Evolutionary conservation across 306 rosid genomes (phyloP).

Genomic region (Cicer arietinum): DNA sequence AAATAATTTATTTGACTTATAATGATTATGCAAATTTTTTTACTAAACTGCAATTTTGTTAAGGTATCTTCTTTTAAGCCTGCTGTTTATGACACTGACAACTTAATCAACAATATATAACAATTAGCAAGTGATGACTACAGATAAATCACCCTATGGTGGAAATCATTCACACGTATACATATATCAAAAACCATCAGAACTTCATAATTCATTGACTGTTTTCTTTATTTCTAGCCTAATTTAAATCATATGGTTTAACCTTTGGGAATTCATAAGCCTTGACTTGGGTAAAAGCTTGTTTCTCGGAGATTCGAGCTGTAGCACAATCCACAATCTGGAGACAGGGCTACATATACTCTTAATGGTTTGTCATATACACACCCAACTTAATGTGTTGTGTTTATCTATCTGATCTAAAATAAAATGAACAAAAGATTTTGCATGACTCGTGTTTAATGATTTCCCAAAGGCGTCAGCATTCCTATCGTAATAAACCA

Average conservation of each 20-base stretch:
- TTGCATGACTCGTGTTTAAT: not conserved
- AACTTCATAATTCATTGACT: not conserved
- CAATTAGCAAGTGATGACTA: too few relatives aligned
- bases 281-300: constrained; percentile 5
- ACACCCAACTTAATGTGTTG: constrained; percentile 24
- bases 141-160: not conserved
- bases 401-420: constrained; percentile 8
- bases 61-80: constrained; percentile 1
- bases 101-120: not conserved
- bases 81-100: constrained; percentile 7
- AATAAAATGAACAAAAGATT: constrained; percentile 2
- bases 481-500: constrained; percentile 5
- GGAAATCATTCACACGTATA: constrained; percentile 24
- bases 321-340: not conserved
- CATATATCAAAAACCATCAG: not conserved
- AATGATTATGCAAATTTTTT: not conserved
- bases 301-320: not conserved
- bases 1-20: not conserved
- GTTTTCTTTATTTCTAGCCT: constrained; percentile 10
- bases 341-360: not conserved
- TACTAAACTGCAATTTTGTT: constrained; percentile 9
- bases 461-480: not conserved
- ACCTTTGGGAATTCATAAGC: constrained; percentile 12
- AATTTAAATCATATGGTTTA: not conserved
- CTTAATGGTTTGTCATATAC: not conserved